Evolutionary conservation across 345 rosid genomes (phyloP), one percentile per base, ranked within the genome.

Genomic region (Eucalyptus albens): DNA sequence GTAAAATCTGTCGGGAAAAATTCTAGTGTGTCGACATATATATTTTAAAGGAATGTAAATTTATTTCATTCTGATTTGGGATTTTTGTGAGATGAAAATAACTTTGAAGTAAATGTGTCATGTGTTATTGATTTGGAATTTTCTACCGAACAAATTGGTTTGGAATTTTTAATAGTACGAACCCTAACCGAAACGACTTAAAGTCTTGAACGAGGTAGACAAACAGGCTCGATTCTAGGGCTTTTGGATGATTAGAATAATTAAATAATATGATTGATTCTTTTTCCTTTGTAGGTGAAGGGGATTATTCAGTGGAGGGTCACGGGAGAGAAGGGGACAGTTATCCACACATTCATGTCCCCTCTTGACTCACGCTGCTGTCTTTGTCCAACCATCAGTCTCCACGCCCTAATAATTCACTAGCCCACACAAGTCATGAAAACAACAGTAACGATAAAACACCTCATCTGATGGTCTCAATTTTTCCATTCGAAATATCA

Each of bases 1-100:
- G 2, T 3, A 6, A 6, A 6, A 29, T 53, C 0, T 2, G 0
- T 11, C 0, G 1, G 3, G 15, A 12, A 60, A 60, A 60, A 60
- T 11, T 60, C 2, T 1, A 12, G 4, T 62, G 33, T 27, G 29
- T 11, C 27, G 7, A 59, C n/a, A 26, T 26, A 59, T 10, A 10
- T 10, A 11, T 59, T 26, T 26, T 59, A 3, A 62, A 6, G 33
- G 4, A 3, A 6, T 6, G 8, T 60, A 6, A 29, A 60, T 62
- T 62, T 6, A 1, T 14, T 13, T 22, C 62, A 10, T 9, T 0
- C 1, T 1, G 1, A 10, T 24, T 10, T 56, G 6, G 29, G 6
- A 24, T 56, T 27, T 62, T 0, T 1, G 1, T 12, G 69, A 27
- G 16, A 60, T 3, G 16, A 6, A 27, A 60, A 27, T 60, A 60